Evolutionary conservation across 805 yeast genomes (phyloP).

Genomic region (Kodamaea nitidulidarum): DNA sequence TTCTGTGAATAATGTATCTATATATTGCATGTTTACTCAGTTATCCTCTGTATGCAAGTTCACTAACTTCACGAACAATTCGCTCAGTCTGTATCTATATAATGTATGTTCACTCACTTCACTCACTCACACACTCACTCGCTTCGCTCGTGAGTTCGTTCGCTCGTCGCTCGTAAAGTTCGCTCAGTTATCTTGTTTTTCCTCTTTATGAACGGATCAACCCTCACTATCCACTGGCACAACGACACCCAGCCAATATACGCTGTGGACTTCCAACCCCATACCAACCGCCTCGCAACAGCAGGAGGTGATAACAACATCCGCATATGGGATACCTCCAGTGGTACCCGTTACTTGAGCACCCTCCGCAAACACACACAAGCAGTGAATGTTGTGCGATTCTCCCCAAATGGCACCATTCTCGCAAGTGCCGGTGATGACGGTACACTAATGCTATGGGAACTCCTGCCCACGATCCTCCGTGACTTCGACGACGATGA

Average conservation of each 20-base stretch:
- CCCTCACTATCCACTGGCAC: slow-evolving; percentile 68
- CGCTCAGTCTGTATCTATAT: too few species aligned
- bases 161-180: too few species aligned
- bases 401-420: slow-evolving; percentile 62
- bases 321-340: slow-evolving; percentile 46
- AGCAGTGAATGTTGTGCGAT: slow-evolving; percentile 89
- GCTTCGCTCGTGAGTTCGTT: too few species aligned
- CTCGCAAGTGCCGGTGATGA: slow-evolving; percentile 95
- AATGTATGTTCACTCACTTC: too few species aligned
- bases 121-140: too few species aligned
- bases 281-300: slow-evolving; percentile 58
- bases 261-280: slow-evolving; percentile 59
- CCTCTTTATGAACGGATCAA: slow-evolving; percentile 31
- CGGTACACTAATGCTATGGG: slow-evolving; percentile 85
- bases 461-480: slow-evolving; percentile 47
- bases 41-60: too few species aligned
- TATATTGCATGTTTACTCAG: too few species aligned
- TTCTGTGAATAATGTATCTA: too few species aligned
- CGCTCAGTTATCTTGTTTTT: too few species aligned
- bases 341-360: slow-evolving; percentile 63
- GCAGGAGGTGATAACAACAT: slow-evolving; percentile 94
- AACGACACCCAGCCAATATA: slow-evolving; percentile 74
- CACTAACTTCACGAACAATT: too few species aligned
- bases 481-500: slow-evolving; percentile 59
- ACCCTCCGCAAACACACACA: slow-evolving; percentile 87